phyloP scores from a whole-genome alignment of 306 rosid species.

The Sesbania bispinosa region DNA sequence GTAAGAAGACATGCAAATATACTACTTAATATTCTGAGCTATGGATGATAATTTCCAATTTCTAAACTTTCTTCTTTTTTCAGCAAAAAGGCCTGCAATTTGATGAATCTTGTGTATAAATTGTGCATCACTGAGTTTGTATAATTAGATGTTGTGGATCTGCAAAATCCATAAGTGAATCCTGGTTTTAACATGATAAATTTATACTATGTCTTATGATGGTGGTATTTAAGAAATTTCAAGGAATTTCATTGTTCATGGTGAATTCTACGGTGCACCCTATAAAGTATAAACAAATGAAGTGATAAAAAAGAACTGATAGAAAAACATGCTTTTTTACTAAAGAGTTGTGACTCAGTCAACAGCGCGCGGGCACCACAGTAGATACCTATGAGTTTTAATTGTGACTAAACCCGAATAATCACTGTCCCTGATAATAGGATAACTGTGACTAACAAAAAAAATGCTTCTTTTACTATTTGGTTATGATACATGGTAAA shows the following conservation, averaged over 20 bases:
- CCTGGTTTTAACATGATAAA: too few relatives aligned
- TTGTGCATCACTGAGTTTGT: not conserved
- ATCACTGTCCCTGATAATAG: too few relatives aligned
- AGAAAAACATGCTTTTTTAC: not conserved
- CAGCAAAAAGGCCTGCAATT: not conserved
- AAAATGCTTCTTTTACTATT: not conserved
- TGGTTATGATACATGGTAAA: not conserved
- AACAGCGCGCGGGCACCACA: too few relatives aligned
- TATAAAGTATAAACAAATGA: not conserved
- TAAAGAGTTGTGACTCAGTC: too few relatives aligned
- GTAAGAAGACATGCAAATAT: slow-evolving; percentile 13
- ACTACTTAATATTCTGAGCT: not conserved
- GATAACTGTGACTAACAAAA: too few relatives aligned
- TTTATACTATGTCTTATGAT: too few relatives aligned
- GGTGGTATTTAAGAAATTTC: too few relatives aligned
- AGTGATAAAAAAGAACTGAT: not conserved
- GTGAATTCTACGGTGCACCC: not conserved
- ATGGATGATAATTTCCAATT: not conserved
- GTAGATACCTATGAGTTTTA: too few relatives aligned
- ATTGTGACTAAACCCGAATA: too few relatives aligned
- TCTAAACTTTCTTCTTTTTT: not conserved
- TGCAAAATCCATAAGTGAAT: too few relatives aligned
- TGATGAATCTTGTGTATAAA: not conserved
- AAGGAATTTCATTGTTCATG: too few relatives aligned
- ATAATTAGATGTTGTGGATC: too few relatives aligned